phyloP scores from a whole-genome alignment of 768 basidiomycete species.

The Lactifluus pinguis region DNA sequence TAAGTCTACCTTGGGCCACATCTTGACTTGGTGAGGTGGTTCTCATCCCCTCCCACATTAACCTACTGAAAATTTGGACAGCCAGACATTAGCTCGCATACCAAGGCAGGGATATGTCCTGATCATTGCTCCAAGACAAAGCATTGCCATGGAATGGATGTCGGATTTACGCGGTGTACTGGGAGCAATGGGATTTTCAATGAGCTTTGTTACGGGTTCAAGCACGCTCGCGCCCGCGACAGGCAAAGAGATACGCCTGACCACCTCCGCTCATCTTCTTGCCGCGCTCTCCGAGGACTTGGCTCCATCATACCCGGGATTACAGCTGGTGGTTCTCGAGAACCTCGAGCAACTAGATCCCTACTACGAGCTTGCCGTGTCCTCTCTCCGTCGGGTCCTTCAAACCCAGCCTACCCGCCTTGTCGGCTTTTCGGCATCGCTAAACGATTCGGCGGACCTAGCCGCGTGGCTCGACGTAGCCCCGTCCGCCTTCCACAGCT shows the following conservation, averaged over 20 bases:
- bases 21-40: conserved; percentile 61
- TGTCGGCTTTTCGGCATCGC: conserved; percentile 68
- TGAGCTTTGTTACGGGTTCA: conserved; percentile 27
- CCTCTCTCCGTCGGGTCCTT: conserved; percentile 57
- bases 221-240: conserved; percentile 30
- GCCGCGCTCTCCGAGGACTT: conserved; percentile 29
- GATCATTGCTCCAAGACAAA: conserved; percentile 51
- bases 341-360: conserved; percentile 77
- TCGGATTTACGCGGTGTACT: conserved; percentile 42
- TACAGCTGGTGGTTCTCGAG: conserved; percentile 72
- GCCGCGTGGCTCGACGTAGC: conserved; percentile 79
- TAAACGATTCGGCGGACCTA: conserved; percentile 73
- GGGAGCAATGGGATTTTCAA: conserved; percentile 31
- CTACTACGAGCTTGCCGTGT: conserved; percentile 74
- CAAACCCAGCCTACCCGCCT: conserved; percentile 57
- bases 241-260: conserved; percentile 44
- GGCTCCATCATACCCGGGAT: conserved; percentile 27
- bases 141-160: conserved; percentile 45
- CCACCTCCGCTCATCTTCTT: conserved; percentile 47
- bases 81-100: conserved; percentile 44
- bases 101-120: conserved; percentile 46
- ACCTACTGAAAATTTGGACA: conserved; percentile 27
- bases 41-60: background rate
- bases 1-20: conserved; percentile 65
- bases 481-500: conserved; percentile 53